phyloP scores from a whole-genome alignment of 2,329 filamentous ascomycete species.

The Epichloe gansuensis region DNA sequence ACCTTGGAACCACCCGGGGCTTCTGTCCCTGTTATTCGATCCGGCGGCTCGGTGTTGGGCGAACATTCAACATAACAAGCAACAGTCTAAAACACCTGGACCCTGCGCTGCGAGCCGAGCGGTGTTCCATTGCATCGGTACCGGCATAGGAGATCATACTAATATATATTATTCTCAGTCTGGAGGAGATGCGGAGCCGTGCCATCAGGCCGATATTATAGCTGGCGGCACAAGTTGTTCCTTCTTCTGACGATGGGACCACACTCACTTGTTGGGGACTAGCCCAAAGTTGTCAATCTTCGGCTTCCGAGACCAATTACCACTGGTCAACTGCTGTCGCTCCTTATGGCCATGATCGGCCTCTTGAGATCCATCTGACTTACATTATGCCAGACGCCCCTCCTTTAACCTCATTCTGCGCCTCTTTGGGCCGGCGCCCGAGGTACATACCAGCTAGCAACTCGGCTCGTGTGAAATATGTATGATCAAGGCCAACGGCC shows the following conservation, averaged over 20 bases:
- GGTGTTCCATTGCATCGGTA: slow-evolving; percentile 1
- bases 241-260: neutral
- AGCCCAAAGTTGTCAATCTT: neutral
- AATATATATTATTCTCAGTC: neutral
- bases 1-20: neutral
- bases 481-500: neutral
- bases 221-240: neutral
- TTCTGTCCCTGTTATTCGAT: neutral
- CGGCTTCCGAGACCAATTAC: neutral
- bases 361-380: neutral
- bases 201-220: neutral
- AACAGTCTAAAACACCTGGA: neutral
- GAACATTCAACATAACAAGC: neutral
- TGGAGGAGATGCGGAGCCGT: neutral
- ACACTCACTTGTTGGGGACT: neutral
- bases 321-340: neutral
- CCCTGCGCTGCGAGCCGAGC: neutral
- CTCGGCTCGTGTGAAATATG: neutral
- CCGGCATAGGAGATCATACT: neutral
- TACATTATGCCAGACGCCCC: neutral
- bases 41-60: neutral
- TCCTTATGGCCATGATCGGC: neutral
- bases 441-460: neutral
- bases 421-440: slow-evolving; percentile 1
- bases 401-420: neutral